phyloP scores from a whole-genome alignment of 345 rosid species.

The Trapa incisa region DNA sequence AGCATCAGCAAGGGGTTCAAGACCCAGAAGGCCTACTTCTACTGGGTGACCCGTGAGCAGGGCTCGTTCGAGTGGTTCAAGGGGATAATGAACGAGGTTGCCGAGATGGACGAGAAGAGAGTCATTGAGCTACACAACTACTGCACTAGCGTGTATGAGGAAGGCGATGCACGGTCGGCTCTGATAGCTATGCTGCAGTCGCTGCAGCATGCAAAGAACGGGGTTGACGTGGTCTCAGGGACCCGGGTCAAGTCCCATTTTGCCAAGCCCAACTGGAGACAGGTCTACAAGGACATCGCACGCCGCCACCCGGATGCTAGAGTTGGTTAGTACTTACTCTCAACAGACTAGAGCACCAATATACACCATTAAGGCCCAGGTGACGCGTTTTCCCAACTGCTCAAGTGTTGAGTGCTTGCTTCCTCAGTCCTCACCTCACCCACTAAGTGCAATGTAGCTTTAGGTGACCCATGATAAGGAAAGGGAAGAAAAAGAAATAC shows the following conservation, averaged over 20 bases:
- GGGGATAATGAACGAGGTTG: conserved; percentile 81
- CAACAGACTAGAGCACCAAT: background rate
- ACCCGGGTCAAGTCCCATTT: conserved; percentile 80
- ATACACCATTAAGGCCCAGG: background rate
- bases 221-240: conserved; percentile 78
- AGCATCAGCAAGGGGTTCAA: conserved; percentile 24
- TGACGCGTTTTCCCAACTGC: background rate
- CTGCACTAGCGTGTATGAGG: conserved; percentile 88
- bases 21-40: conserved; percentile 72
- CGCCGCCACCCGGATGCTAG: conserved; percentile 42
- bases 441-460: no score
- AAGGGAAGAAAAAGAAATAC: no score
- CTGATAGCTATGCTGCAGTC: conserved; percentile 83
- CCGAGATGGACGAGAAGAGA: conserved; percentile 56
- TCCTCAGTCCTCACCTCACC: no score
- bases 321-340: conserved; percentile 39
- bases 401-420: background rate
- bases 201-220: conserved; percentile 68
- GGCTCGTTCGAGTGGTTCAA: conserved; percentile 97
- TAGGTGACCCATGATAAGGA: no score
- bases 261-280: conserved; percentile 85
- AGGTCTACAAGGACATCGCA: conserved; percentile 65
- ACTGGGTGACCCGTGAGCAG: conserved; percentile 87
- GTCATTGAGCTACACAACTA: conserved; percentile 76
- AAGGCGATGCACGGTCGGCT: conserved; percentile 86